These are phyloP conservation scores for Podospora anserina DNA, from an alignment of 495 filamentous ascomycete genomes.

Conservation along the genomic window DNA sequence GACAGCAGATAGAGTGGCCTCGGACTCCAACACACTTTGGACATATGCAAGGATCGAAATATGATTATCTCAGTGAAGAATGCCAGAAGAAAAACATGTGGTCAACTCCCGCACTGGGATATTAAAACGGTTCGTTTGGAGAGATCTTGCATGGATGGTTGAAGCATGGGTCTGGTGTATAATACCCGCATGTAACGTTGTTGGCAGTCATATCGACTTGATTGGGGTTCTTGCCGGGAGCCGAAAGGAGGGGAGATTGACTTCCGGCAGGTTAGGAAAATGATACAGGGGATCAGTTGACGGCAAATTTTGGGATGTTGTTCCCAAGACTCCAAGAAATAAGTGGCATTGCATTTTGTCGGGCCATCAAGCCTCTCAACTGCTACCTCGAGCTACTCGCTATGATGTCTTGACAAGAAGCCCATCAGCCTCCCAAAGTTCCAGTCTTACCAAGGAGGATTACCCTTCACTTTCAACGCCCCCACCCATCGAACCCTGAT, in stretches of 20 bases:
- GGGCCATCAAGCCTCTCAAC: no score
- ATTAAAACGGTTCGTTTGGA: neutral
- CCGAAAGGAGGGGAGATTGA: neutral
- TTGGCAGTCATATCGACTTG: neutral
- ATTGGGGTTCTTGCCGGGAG: neutral
- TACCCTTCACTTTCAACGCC: no score
- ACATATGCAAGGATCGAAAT: neutral
- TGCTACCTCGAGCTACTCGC: no score
- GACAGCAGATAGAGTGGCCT: neutral
- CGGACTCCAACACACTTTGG: neutral
- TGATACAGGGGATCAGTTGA: neutral
- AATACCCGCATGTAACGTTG: slow-evolving; percentile 13
- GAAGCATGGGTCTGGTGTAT: slow-evolving; percentile 1
- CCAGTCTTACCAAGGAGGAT: no score
- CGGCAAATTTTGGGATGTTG: neutral
- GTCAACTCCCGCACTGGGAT: neutral
- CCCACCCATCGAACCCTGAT: neutral
- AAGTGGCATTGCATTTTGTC: neutral
- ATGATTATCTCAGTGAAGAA: neutral
- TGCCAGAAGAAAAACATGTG: neutral
- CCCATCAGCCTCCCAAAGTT: no score
- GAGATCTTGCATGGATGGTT: neutral
- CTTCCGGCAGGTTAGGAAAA: neutral
- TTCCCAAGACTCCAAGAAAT: neutral
- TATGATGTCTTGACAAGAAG: no score